Conservation (phyloP, 352 stramenopile species). For the Phytopythium aichiense region DNA sequence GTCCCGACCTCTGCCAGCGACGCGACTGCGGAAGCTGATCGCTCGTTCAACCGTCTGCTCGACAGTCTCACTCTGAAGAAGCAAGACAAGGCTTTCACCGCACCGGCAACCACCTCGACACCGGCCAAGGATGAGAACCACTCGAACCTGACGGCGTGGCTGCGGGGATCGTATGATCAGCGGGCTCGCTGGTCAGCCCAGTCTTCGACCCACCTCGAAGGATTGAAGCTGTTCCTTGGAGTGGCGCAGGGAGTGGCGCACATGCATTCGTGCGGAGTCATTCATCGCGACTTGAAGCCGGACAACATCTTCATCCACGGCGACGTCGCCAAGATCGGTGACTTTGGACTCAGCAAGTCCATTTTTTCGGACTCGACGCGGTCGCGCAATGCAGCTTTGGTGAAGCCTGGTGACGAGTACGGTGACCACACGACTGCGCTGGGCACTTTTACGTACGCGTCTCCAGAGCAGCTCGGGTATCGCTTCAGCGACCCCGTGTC, state of each 20-base stretch:
- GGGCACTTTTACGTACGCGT: slow-evolving; percentile 82
- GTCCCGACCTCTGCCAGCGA: not conserved
- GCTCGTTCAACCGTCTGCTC: slow-evolving; percentile 45
- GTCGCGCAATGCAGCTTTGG: not conserved
- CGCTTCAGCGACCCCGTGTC: slow-evolving; percentile 38
- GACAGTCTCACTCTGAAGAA: slow-evolving; percentile 25
- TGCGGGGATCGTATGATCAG: slow-evolving; percentile 58
- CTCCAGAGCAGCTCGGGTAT: slow-evolving; percentile 79
- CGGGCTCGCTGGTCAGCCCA: slow-evolving; percentile 32
- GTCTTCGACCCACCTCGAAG: slow-evolving; percentile 47
- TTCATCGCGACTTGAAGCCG: slow-evolving; percentile 72
- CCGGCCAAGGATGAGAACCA: slow-evolving; percentile 27
- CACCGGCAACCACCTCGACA: not conserved
- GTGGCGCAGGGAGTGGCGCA: slow-evolving; percentile 70
- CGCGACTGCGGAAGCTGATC: slow-evolving; percentile 16
- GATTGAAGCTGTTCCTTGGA: slow-evolving; percentile 55
- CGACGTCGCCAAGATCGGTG: slow-evolving; percentile 57
- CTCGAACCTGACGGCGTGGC: slow-evolving; percentile 63
- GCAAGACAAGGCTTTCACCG: not conserved
- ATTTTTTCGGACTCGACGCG: slow-evolving; percentile 29
- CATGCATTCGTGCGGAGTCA: slow-evolving; percentile 68
- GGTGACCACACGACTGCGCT: slow-evolving; percentile 75
- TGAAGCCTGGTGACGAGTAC: slow-evolving; percentile 19
- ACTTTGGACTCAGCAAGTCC: slow-evolving; percentile 68
- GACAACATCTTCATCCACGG: slow-evolving; percentile 76